Conservation (phyloP, 176 grass and related monocot species). For the Bromus sterilis region DNA sequence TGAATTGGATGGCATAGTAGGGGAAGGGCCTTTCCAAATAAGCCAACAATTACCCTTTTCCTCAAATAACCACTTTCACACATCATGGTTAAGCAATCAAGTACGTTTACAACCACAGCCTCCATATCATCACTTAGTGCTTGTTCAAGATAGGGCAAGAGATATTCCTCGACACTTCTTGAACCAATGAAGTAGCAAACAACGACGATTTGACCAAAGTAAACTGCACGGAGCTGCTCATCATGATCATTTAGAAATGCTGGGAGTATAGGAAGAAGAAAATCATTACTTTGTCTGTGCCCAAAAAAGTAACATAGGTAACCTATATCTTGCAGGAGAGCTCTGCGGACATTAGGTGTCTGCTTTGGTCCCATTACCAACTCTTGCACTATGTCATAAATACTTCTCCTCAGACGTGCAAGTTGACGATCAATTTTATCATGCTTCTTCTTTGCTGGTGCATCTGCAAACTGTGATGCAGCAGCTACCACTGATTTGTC, state of each 20-base stretch:
- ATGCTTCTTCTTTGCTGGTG: slow-evolving; percentile 32
- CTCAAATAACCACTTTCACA: slow-evolving; percentile 74
- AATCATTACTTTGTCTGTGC: slow-evolving; percentile 89
- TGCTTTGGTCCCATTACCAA: slow-evolving; percentile 90
- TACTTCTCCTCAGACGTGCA: slow-evolving; percentile 57
- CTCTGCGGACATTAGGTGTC: slow-evolving; percentile 80
- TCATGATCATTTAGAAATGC: slow-evolving; percentile 95
- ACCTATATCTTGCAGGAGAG: slow-evolving; percentile 85
- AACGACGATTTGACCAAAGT: slow-evolving; percentile 75
- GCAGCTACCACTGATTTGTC: slow-evolving; percentile 29
- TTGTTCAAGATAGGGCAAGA: slow-evolving; percentile 95
- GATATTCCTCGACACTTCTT: slow-evolving; percentile 94
- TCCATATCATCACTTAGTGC: slow-evolving; percentile 80
- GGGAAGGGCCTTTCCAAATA: slow-evolving; percentile 74
- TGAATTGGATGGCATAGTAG: slow-evolving; percentile 81
- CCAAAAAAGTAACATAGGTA: slow-evolving; percentile 94
- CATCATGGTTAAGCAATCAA: slow-evolving; percentile 89
- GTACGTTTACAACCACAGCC: slow-evolving; percentile 75
- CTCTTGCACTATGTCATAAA: slow-evolving; percentile 95
- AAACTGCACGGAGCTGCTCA: slow-evolving; percentile 84
- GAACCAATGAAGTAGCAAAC: slow-evolving; percentile 98
- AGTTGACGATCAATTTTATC: slow-evolving; percentile 44
- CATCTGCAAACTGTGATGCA: slow-evolving; percentile 34
- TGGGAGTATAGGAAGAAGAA: slow-evolving; percentile 90
- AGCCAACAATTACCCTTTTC: slow-evolving; percentile 75